phyloP scores from a whole-genome alignment of 1,284 basidiomycete genomes.

The Stygiomarasmius scandens region DNA sequence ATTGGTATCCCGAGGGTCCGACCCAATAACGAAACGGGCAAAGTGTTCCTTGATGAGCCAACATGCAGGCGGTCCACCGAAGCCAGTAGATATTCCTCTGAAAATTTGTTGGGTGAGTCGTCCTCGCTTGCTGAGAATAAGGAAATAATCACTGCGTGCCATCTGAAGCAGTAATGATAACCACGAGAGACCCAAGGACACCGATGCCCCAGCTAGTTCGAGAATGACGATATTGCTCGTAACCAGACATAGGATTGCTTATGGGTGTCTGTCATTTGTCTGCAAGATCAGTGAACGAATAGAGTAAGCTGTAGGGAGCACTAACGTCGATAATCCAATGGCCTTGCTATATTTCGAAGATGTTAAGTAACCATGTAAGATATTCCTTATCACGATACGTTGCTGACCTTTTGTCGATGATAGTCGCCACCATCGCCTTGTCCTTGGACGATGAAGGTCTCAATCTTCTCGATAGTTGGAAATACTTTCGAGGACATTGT shows the following conservation, averaged over 20 bases:
- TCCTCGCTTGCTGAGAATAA: background rate
- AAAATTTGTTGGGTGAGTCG: background rate
- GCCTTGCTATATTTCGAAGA: constrained; percentile 8
- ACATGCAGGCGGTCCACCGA: constrained; percentile 55
- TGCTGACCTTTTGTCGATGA: constrained; percentile 33
- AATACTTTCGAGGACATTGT: constrained; percentile 19
- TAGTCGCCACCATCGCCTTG: constrained; percentile 49
- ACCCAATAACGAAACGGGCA: constrained; percentile 50
- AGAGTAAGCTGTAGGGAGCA: constrained; percentile 5
- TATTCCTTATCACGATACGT: background rate
- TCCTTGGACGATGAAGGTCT: constrained; percentile 27
- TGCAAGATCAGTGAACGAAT: background rate
- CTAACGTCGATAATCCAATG: constrained; percentile 27
- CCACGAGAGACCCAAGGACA: constrained; percentile 49
- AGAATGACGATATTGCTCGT: constrained; percentile 45
- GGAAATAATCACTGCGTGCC: constrained; percentile 29
- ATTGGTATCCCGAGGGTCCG: constrained; percentile 44
- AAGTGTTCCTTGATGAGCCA: constrained; percentile 58
- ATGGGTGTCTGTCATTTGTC: constrained; percentile 26
- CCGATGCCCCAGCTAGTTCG: constrained; percentile 47
- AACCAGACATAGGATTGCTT: constrained; percentile 41
- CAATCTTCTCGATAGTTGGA: constrained; percentile 26
- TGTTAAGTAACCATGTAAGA: background rate
- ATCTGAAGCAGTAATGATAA: constrained; percentile 49
- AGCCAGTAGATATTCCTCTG: constrained; percentile 48